Base-by-base conservation (phyloP, 352 stramenopile species). In the Pythium pyrilobum region DNA sequence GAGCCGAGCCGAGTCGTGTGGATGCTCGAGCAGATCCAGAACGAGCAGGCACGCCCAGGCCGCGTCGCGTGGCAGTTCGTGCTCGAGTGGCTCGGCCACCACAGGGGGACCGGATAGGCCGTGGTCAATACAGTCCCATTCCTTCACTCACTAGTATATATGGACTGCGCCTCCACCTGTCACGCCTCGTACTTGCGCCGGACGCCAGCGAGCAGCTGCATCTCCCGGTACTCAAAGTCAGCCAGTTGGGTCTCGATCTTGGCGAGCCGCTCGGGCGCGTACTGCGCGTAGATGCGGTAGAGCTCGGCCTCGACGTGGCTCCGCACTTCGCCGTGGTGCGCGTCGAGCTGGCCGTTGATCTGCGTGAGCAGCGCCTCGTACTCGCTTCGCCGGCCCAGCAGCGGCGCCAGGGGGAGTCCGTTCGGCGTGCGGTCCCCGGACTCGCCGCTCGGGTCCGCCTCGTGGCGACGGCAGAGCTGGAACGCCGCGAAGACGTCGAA, bases 191-290 rank as follows among this genome's bases (percentile, higher is more conserved):
- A 90, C 29, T 91, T 91, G n/a, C 44, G 62, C 16, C 59, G 64
- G 7, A 74, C 77, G 18, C 43, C 53, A 7, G 54, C 56, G 0
- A 89, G 53, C 15, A 91, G 48, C 13, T 71, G 7, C 0, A 49
- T 27, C 48, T 89, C 78, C 16, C 64, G 66, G 28, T 64, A 86
- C 21, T 71, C 70, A 54, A 80, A 87, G 4, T 76, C 68, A 2
- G 66, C 37, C 34, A 91, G 52, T 49, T 88, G 76, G 8, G n/a
- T 24, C 5, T 56, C 34, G 7, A 88, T 65, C 46, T 91, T 89
- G 1, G 39, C 25, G 10, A 88, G 11, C 0, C 74, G 66, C 5
- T 91, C 81, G 1, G 81, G 76, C 6, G 78, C 77, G 24, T 66
- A 63, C 11, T 56, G 28, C 4, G 67, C 51, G 39, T 88, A 91